phyloP scores from a whole-genome alignment of 257 asterid species.

The Gardenia jasminoides region DNA sequence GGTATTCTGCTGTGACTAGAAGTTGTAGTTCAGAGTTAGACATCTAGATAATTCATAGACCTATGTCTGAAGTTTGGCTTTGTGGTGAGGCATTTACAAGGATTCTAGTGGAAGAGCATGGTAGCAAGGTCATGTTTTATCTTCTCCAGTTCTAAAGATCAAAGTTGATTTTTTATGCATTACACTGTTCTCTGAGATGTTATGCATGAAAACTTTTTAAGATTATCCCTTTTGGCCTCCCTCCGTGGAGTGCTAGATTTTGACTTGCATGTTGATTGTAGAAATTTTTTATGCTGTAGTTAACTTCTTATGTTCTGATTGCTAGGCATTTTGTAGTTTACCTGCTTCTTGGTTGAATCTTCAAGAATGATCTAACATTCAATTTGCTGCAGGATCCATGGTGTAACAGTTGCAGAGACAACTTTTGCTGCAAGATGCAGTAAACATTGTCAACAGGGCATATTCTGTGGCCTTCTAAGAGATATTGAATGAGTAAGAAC shows the following conservation, averaged over 20 bases:
- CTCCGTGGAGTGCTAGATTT: background rate
- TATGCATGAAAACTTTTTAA: background rate
- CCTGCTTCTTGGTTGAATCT: background rate
- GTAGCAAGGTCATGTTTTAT: background rate
- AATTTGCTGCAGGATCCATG: conserved; percentile 91
- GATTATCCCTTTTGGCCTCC: background rate
- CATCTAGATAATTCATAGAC: no score
- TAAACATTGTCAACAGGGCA: conserved; percentile 85
- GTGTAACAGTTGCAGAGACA: conserved; percentile 88
- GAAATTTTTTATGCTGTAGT: background rate
- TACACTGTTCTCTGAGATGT: no score
- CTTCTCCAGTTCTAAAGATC: background rate
- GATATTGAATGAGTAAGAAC: conserved; percentile 68
- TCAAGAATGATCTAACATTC: background rate
- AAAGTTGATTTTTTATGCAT: no score
- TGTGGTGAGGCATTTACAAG: no score
- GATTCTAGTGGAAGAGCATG: no score
- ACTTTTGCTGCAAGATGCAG: conserved; percentile 95
- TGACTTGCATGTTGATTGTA: background rate
- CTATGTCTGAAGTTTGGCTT: no score
- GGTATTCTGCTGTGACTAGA: background rate
- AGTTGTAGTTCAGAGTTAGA: background rate
- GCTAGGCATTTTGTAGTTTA: background rate
- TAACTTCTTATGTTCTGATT: background rate
- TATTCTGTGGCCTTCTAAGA: conserved; percentile 80